phyloP scores from a whole-genome alignment of 805 yeast genomes.

The Metschnikowia reukaufii region DNA sequence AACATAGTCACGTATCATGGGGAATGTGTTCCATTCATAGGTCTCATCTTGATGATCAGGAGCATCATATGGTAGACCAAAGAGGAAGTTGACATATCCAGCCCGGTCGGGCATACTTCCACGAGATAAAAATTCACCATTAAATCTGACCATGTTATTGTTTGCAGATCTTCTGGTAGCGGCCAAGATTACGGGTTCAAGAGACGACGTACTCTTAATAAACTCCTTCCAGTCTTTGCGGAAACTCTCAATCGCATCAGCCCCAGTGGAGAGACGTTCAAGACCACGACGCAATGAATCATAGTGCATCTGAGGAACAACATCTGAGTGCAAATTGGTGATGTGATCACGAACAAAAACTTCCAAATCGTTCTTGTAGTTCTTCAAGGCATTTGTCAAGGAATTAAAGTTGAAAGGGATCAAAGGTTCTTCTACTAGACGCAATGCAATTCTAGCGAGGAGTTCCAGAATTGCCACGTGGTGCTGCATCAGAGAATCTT shows the following conservation, averaged over 20 bases:
- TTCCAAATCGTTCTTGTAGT: constrained; percentile 48
- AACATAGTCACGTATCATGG: constrained; percentile 71
- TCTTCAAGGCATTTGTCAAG: constrained; percentile 45
- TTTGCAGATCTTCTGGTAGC: constrained; percentile 82
- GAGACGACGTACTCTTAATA: constrained; percentile 41
- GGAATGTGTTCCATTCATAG: constrained; percentile 66
- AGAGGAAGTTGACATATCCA: constrained; percentile 66
- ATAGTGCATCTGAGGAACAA: constrained; percentile 24
- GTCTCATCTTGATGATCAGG: constrained; percentile 39
- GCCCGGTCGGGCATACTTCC: constrained; percentile 50
- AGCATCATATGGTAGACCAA: constrained; percentile 65
- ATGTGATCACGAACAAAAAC: constrained; percentile 29
- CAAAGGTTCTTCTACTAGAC: constrained; percentile 71
- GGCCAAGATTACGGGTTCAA: constrained; percentile 72
- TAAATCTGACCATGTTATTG: constrained; percentile 56
- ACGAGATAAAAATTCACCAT: constrained; percentile 49
- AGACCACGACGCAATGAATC: constrained; percentile 27
- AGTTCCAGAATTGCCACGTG: constrained; percentile 59
- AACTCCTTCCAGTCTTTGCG: constrained; percentile 59
- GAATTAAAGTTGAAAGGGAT: constrained; percentile 63
- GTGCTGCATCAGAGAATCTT: constrained; percentile 57
- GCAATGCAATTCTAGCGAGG: constrained; percentile 52
- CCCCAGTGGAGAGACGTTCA: constrained; percentile 34
- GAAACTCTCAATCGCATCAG: constrained; percentile 53
- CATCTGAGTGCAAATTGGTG: not conserved